Percentiles rank a stretch among this genome's conserved stretches.
These are phyloP conservation scores for Astragalus membranaceus DNA, from an alignment of 306 rosid genomes.

Conservation along the genomic window DNA sequence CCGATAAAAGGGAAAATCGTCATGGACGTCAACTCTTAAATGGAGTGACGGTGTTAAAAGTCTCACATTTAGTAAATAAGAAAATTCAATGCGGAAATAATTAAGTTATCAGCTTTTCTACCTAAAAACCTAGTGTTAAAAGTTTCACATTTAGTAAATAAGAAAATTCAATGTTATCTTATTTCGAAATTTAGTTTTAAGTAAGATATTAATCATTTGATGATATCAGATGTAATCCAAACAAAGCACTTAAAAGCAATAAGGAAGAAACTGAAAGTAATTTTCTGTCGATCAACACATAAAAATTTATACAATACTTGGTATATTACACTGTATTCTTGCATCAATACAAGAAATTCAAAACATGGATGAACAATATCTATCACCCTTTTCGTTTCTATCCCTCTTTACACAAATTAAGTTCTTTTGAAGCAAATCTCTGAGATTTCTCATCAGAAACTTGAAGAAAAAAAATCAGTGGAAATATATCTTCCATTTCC, in stretches of 20 bases:
- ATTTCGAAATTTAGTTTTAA: neutral
- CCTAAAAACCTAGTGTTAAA: too few species aligned
- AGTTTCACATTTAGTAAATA: too few species aligned
- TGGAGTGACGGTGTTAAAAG: too few species aligned
- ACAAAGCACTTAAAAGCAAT: neutral
- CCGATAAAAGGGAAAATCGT: too few species aligned
- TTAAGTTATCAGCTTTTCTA: too few species aligned
- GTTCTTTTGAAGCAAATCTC: conserved; percentile 16
- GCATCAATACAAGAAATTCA: conserved; percentile 13
- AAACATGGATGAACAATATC: conserved; percentile 20
- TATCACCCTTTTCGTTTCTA: conserved; percentile 1
- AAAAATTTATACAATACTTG: conserved; percentile 15
- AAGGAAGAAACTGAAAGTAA: too few species aligned
- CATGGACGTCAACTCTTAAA: too few species aligned
- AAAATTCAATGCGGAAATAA: neutral
- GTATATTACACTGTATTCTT: conserved; percentile 17
- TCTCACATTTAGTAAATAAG: too few species aligned
- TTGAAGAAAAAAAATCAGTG: conserved; percentile 12
- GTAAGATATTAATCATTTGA: neutral
- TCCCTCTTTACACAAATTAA: conserved; percentile 2
- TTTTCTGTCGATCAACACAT: neutral
- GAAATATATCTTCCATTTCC: conserved; percentile 32
- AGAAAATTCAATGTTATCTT: neutral
- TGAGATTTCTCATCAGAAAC: conserved; percentile 25
- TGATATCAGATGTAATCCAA: neutral